Percentiles rank a stretch among this genome's conserved stretches.
Evolutionary conservation across 306 rosid genomes (phyloP).

Genomic region (Gastrolobium bilobum): DNA sequence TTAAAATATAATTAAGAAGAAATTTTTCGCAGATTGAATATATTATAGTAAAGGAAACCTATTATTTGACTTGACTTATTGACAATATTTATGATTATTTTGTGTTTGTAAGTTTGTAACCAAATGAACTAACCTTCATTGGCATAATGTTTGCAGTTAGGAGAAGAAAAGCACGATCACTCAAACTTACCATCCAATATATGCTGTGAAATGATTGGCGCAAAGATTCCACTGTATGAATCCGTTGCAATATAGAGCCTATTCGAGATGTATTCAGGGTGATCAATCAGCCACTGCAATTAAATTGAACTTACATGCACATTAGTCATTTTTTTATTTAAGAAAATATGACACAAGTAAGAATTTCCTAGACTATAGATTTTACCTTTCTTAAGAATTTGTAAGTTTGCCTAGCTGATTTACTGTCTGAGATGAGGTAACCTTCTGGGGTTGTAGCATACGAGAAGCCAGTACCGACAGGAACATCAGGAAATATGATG

Average conservation of each 20-base stretch:
- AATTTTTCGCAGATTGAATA: not conserved
- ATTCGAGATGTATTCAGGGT: slow-evolving; percentile 22
- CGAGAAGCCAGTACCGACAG: slow-evolving; percentile 35
- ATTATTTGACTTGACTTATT: not conserved
- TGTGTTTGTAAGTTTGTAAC: too few species aligned
- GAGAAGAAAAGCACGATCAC: not conserved
- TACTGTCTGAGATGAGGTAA: not conserved
- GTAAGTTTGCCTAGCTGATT: not conserved
- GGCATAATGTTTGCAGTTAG: not conserved
- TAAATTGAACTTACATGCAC: not conserved
- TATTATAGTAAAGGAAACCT: not conserved
- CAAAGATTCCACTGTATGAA: slow-evolving; percentile 17
- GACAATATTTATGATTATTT: not conserved
- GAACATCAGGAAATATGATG: slow-evolving; percentile 23
- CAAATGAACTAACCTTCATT: not conserved
- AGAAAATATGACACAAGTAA: not conserved
- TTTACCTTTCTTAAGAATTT: slow-evolving; percentile 26
- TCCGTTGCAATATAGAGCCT: slow-evolving; percentile 22
- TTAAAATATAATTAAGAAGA: not conserved
- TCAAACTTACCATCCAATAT: slow-evolving; percentile 14
- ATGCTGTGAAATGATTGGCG: slow-evolving; percentile 4
- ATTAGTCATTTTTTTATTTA: not conserved
- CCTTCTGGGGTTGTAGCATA: slow-evolving; percentile 18
- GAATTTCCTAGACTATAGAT: not conserved
- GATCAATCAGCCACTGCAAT: slow-evolving; percentile 32